phyloP scores from a whole-genome alignment of 75 land plant genomes.

The Gnetum montanum region DNA sequence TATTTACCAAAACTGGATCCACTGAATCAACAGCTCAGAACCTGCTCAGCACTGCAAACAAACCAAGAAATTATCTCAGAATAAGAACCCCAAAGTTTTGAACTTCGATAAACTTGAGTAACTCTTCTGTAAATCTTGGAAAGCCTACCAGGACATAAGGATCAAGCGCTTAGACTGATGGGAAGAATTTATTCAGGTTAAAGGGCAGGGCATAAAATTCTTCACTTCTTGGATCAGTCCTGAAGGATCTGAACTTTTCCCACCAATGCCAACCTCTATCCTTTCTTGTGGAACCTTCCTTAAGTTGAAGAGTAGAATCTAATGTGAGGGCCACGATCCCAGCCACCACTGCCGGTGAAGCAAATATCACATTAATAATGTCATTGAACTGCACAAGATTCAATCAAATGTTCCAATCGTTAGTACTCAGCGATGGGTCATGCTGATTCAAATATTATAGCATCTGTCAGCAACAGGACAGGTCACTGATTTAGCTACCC shows the following conservation, averaged over 20 bases:
- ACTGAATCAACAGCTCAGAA: too few species aligned
- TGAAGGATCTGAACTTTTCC: constrained; percentile 67
- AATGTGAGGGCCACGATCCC: constrained; percentile 54
- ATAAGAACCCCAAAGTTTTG: too few species aligned
- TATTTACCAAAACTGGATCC: too few species aligned
- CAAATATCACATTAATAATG: constrained; percentile 69
- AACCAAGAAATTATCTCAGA: too few species aligned
- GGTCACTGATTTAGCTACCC: constrained; percentile 37
- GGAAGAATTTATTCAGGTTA: constrained; percentile 85
- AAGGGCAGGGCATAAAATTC: constrained; percentile 87
- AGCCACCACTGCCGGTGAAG: constrained; percentile 69
- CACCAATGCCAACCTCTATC: constrained; percentile 85
- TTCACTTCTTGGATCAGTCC: constrained; percentile 65
- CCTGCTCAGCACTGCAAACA: too few species aligned
- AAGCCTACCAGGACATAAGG: too few species aligned
- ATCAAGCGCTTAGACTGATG: constrained; percentile 41
- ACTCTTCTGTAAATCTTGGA: too few species aligned
- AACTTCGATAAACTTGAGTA: too few species aligned
- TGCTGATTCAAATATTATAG: not conserved
- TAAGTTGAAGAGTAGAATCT: constrained; percentile 44
- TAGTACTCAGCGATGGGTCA: not conserved
- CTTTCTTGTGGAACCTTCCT: constrained; percentile 37
- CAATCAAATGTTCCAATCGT: too few species aligned
- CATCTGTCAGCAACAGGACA: not conserved
- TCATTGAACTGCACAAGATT: constrained; percentile 74